Percentiles rank a stretch among this genome's conserved stretches.
Conservation (phyloP, 257 asterid species). For the Haberlea rhodopensis region DNA sequence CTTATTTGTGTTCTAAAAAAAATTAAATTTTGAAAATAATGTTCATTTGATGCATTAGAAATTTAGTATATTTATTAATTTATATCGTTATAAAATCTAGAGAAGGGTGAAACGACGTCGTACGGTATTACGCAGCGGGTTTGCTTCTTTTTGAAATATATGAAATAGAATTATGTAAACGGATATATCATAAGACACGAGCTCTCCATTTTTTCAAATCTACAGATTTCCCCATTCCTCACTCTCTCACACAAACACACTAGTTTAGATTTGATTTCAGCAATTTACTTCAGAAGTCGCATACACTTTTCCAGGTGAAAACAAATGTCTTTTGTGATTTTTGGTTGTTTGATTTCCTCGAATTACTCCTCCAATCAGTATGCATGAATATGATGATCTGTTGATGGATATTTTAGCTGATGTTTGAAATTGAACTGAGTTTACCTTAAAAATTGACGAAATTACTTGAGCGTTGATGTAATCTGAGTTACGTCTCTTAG, state of each 20-base stretch:
- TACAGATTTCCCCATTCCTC: constrained; percentile 2
- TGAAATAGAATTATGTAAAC: constrained; percentile 12
- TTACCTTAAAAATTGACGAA: neutral
- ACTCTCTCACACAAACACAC: constrained; percentile 5
- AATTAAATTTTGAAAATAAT: too few species aligned
- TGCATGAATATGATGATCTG: constrained; percentile 12
- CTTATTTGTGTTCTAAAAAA: too few species aligned
- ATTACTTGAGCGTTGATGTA: neutral
- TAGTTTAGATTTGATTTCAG: constrained; percentile 12
- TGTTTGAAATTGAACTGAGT: constrained; percentile 13
- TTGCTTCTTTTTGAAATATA: constrained; percentile 23
- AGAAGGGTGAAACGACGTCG: constrained; percentile 20
- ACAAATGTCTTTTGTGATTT: neutral
- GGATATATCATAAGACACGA: neutral
- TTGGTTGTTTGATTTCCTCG: neutral
- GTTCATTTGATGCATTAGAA: too few species aligned
- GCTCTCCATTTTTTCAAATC: constrained; percentile 20
- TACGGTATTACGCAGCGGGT: too few species aligned
- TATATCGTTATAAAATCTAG: too few species aligned
- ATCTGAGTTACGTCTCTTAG: neutral
- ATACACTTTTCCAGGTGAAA: constrained; percentile 12
- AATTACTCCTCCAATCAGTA: neutral
- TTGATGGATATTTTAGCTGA: constrained; percentile 16
- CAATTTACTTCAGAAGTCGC: neutral
- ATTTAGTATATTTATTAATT: too few species aligned